Base-by-base conservation (phyloP, 257 asterid genomes). In the Lavandula angustifolia region DNA sequence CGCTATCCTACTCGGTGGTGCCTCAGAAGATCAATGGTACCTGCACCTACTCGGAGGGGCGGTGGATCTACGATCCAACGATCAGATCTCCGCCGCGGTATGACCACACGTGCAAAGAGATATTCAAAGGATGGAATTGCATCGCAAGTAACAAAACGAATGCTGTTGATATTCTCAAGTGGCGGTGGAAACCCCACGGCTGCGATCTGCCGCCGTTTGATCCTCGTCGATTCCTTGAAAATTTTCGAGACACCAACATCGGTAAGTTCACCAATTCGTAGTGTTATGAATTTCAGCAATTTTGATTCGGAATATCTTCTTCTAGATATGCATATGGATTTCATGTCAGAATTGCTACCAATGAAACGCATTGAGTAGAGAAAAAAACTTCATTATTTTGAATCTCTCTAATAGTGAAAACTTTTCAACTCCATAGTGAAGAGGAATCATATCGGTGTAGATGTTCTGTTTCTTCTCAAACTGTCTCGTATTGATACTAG, bases 91-190 rank as follows among this genome's bases (percentile, higher is more conserved):
- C 87, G 61, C 87, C 82, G 67, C 87, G 92, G 60, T 90, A 92
- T 73, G 96, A 84, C 67, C 79, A 81, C 43, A 84, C 86, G 29
- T 92, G 99, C 70, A 92, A 89, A 84, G 99, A 87, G 87, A 90
- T 94, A 73, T 94, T 77, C 81, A 87, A 84, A 72, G 97, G 99
- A n/a, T 90, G 96, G 97, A 94, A 86, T 75, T 94, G 99, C 81
- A 82, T 94, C 41, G 88, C 81, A 52, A 71, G 87, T 47, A 71
- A 79, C 72, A 87, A 90, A 78, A 72, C 89, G 60, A 94, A 90
- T 67, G 95, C 96, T 10, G 17, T 80, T 70, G 96, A 92, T 52
- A 78, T 84, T 69, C 71, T 81, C 54, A 94, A 74, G 76, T 94
- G 96, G 97, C 86, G 86, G 2, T 94, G 99, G 97, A 87, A 86